Evolutionary conservation across 257 asterid species (phyloP).

Genomic region (Mentha longifolia): DNA sequence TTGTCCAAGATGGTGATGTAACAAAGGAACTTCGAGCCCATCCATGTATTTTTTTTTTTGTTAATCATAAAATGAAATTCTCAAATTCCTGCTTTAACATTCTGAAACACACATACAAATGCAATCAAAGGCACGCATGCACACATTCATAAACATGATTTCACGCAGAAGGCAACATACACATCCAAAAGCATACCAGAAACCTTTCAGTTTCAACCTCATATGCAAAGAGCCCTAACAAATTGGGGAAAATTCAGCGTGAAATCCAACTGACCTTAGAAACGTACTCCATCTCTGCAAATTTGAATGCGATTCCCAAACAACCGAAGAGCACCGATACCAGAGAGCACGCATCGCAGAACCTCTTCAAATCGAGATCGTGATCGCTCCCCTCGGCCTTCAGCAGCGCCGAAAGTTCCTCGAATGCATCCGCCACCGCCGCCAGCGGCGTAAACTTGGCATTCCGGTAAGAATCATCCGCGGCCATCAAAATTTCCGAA

Average conservation of each 20-base stretch:
- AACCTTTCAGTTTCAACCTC: background rate
- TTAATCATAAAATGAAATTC: background rate
- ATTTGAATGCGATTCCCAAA: conserved; percentile 88
- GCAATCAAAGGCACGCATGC: background rate
- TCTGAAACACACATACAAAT: background rate
- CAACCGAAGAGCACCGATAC: conserved; percentile 91
- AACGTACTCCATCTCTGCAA: conserved; percentile 86
- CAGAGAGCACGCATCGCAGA: conserved; percentile 85
- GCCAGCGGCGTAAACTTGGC: conserved; percentile 60
- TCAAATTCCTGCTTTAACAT: background rate
- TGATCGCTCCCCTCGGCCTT: conserved; percentile 47
- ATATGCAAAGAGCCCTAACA: background rate
- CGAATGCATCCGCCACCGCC: conserved; percentile 90
- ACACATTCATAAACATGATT: background rate
- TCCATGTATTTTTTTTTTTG: no score
- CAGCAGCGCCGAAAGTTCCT: conserved; percentile 64
- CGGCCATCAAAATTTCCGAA: conserved; percentile 42
- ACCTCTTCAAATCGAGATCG: conserved; percentile 74
- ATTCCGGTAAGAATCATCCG: conserved; percentile 49
- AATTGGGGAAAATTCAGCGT: background rate
- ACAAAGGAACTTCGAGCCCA: background rate
- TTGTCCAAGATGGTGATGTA: background rate
- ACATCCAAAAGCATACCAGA: conserved; percentile 10
- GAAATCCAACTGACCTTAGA: conserved; percentile 61
- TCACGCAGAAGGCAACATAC: background rate